Percentiles rank a stretch among this genome's conserved stretches.
Conservation (phyloP, 176 grass and related monocot genomes). For the Carex scoparia region DNA sequence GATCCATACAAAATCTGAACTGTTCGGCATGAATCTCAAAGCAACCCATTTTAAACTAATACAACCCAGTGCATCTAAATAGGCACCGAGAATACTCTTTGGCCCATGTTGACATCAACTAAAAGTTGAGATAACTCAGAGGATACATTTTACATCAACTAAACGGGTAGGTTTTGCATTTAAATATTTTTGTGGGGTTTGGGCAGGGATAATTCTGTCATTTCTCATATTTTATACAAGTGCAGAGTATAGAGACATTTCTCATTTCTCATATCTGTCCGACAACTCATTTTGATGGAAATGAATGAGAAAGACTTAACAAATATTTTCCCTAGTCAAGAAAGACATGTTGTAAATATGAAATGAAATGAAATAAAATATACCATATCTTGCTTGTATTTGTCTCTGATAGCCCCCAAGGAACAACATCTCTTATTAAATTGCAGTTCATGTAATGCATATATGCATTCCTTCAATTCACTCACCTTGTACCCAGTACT, state of each 20-base stretch:
- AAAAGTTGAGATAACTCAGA: too few relatives aligned
- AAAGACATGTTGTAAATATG: background rate
- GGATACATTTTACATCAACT: background rate
- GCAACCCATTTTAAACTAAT: too few relatives aligned
- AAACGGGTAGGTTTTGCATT: background rate
- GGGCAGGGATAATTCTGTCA: background rate
- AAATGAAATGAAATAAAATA: slow-evolving; percentile 6
- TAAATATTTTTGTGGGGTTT: background rate
- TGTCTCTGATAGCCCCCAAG: slow-evolving; percentile 54
- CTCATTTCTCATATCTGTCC: background rate
- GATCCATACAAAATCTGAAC: too few relatives aligned
- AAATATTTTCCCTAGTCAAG: background rate
- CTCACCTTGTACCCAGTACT: slow-evolving; percentile 58
- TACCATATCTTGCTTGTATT: slow-evolving; percentile 90
- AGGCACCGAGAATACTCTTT: too few relatives aligned
- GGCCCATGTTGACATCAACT: too few relatives aligned
- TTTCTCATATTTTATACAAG: background rate
- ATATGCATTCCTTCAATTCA: slow-evolving; percentile 75
- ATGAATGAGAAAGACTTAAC: background rate
- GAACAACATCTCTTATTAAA: slow-evolving; percentile 42
- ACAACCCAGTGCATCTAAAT: too few relatives aligned
- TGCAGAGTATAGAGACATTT: background rate
- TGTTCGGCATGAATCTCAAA: too few relatives aligned
- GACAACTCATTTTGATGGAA: slow-evolving; percentile 5
- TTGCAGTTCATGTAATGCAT: slow-evolving; percentile 66